Evolutionary conservation across 805 yeast genomes (phyloP), one percentile per base, ranked within the genome.

Genomic region (Sporopachydermia lactativora): DNA sequence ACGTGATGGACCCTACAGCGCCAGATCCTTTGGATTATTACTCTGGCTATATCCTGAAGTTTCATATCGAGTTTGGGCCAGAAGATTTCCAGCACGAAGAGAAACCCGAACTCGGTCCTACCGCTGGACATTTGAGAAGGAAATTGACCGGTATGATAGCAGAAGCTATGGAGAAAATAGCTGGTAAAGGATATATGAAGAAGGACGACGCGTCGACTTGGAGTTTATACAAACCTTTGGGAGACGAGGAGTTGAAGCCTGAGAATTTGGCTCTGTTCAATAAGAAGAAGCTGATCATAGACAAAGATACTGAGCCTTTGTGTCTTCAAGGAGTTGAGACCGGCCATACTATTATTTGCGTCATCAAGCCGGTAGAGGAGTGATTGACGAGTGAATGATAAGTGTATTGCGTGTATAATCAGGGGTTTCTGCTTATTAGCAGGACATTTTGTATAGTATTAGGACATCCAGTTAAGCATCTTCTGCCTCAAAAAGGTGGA

Each of bases 51-150:
- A n/a, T 24, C n/a, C 31, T 24, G 8, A 24, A 24, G 31, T 24
- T 15, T 53, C 81, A 81, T 54, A 67, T 81, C 48, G 94, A 82
- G 53, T 83, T 83, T 57, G 73, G 82, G 19, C 92, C 94, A 0
- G 88, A 79, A 49, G 94, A 83, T 50, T 82, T 74, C 52, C 75
- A 73, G 45, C 55, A 55, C 24, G 61, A 43, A 59, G 70, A 70
- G 45, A 72, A 81, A 42, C 79, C 77, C 3, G 88, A 74, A 44
- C 68, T 65, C 39, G 94, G 94, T 1, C 74, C 88, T 5, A 71
- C 77, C 15, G 65, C 88, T 24, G 68, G 64, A 14, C 74, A 77
- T 46, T 64, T 85, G 42, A 68, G 85, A 45, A 48, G 56, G 1
- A 79, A 75, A 52, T 58, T 77, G 2, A 67, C 76, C 28, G 59